Base-by-base conservation (phyloP, 1,139 yeast genomes). In the Pichia sp. region DNA sequence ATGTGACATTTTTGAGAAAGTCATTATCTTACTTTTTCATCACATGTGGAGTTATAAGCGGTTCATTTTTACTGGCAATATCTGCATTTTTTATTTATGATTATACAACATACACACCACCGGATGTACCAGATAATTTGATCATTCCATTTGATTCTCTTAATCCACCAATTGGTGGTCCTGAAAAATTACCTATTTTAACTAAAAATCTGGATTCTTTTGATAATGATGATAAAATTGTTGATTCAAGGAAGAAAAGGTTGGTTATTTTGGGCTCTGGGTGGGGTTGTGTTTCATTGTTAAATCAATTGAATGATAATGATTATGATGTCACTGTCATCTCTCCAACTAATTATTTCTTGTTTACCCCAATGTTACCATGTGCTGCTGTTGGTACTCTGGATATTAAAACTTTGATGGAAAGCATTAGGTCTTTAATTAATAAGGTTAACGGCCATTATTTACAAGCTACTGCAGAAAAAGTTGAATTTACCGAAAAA, bases 361-460 rank as follows among this genome's bases (percentile, higher is more conserved):
- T 78, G 46, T 77, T 78, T 60, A 78, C 83, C 16, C 82, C 82
- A 3, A 67, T 78, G 70, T 66, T 78, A 29, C 82, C 82, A 7
- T 73, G 74, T 47, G 82, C 83, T 15, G 80, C 82, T 1, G 80
- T 79, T 1, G 82, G 82, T 41, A 78, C 83, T 16, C 61, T 78
- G 38, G 76, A 71, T 57, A 73, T 68, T 27, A 74, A 78, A 56
- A 73, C 82, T 3, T 61, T 79, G 48, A 74, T 77, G 64, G 85
- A 80, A 57, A 79, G 82, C 41, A 75, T 79, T 49, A 71, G 85
- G 54, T 68, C 72, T 52, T 70, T 79, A 49, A 73, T 77, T 38
- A 64, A 65, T 41, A 55, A 67, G 18, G 68, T 77, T 41, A 68
- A 73, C 53, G 84, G 82, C 23, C 82, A 79, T 57, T 77, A 73